Base-by-base conservation (phyloP, 2,329 filamentous ascomycete genomes). In the Xylariales sp. region DNA sequence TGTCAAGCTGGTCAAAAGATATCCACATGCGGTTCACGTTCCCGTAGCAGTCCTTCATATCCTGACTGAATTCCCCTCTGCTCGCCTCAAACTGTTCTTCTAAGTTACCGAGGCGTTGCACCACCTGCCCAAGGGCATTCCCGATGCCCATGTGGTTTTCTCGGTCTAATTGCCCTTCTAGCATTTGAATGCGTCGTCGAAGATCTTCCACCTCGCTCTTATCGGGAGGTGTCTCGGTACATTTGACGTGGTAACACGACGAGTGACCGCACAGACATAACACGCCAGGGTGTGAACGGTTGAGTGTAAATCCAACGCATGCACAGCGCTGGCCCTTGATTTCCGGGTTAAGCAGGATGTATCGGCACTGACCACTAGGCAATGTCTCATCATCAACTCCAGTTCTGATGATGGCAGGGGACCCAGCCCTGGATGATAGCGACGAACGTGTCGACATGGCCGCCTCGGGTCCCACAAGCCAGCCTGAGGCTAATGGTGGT, bases 261-360 rank as follows among this genome's bases (percentile, higher is more conserved):
- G 87, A 82, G 74, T 89, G 87, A 5, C 87, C 87, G 71, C 87
- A 89, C 58, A 87, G 83, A 72, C 87, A 89, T 23, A 80, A 83
- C 61, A 85, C 85, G 45, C 86, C 83, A 0, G 87, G 86, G 10
- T 85, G 79, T n/a, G 80, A 75, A 58, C 80, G 81, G 75, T 87
- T 88, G 65, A 85, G 82, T 4, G 83, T 83, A 76, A 89, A 89
- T 67, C 83, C 81, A 68, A 86, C 84, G 72, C 87, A 89, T 52
- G 83, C 86, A 75, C 87, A 89, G 50, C 87, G 84, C 65, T 87
- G 82, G 59, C 87, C 86, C 71, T 85, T 86, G 75, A 87, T 81
- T 72, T 87, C 85, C 5, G 87, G 85, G 63, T 85, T 81, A 34
- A 87, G 80, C 36, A 89, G 76, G 69, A 89, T 88, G 72, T 86